phyloP scores from a whole-genome alignment of 495 filamentous ascomycete genomes.

The Penicillium pulvis region DNA sequence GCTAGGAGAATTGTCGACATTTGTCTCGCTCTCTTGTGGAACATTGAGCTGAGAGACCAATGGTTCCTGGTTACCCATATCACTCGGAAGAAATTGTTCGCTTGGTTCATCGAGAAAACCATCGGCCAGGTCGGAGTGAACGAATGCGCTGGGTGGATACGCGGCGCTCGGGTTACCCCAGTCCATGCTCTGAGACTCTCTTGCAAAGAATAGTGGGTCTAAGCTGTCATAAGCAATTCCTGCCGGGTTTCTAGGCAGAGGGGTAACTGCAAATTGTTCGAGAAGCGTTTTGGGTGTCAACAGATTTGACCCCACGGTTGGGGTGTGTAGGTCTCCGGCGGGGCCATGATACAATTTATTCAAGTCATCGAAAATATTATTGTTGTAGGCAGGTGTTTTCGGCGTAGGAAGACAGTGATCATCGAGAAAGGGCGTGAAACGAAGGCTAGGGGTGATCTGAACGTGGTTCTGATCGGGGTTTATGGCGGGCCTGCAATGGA shows the following conservation, averaged over 20 bases:
- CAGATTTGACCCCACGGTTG: not conserved
- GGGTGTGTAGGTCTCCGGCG: not conserved
- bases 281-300: slow-evolving; percentile 6
- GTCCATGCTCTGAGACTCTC: not conserved
- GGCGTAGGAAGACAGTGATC: not conserved
- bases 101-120: not conserved
- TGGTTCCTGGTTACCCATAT: not conserved
- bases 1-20: not conserved
- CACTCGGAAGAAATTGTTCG: not conserved
- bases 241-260: not conserved
- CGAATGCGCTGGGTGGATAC: not conserved
- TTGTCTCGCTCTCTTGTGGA: not conserved
- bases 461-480: not conserved
- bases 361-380: not conserved
- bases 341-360: not conserved
- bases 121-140: not conserved
- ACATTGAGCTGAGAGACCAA: not conserved
- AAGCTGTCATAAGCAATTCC: not conserved
- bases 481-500: not conserved
- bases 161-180: not conserved
- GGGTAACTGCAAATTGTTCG: slow-evolving; percentile 8
- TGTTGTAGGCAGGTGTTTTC: not conserved
- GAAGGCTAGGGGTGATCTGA: not conserved
- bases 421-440: slow-evolving; percentile 8
- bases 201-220: not conserved